phyloP scores from a whole-genome alignment of 2,329 filamentous ascomycete species.

The Colletotrichum sp. region DNA sequence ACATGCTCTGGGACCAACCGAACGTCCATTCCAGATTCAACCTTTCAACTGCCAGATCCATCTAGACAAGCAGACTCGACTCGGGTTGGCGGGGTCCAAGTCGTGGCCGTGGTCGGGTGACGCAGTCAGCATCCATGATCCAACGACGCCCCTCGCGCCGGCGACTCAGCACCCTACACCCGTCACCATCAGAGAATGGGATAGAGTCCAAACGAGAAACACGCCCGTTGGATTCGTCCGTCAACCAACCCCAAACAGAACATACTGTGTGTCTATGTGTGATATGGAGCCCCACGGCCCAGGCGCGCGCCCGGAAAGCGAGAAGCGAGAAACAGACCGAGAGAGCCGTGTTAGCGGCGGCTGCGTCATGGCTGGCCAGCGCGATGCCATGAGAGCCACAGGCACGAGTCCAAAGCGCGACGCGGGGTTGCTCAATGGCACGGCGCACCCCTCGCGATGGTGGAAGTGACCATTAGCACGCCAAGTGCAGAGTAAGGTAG shows the following conservation, averaged over 20 bases:
- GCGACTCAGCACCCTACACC: neutral
- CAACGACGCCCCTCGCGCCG: neutral
- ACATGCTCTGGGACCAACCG: neutral
- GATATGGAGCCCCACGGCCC: neutral
- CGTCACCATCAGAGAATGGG: neutral
- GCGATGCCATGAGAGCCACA: constrained; percentile 3
- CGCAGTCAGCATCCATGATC: constrained; percentile 11
- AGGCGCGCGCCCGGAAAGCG: neutral
- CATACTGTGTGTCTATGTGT: neutral
- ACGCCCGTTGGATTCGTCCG: neutral
- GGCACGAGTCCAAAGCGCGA: constrained; percentile 10
- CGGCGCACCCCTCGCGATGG: neutral
- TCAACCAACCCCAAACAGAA: neutral
- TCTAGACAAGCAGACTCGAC: neutral
- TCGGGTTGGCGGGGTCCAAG: constrained; percentile 7
- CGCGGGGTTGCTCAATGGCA: constrained; percentile 14
- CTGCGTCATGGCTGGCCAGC: constrained; percentile 17
- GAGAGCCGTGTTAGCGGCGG: constrained; percentile 7
- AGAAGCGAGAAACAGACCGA: neutral
- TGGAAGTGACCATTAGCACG: constrained; percentile 4
- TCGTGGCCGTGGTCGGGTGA: neutral
- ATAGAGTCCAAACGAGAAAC: neutral
- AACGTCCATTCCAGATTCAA: neutral
- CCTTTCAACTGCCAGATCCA: neutral
- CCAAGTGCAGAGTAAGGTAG: neutral